These are phyloP conservation scores for Carex arenaria DNA, from an alignment of 202 grass and related monocot genomes.

Conservation along the genomic window DNA sequence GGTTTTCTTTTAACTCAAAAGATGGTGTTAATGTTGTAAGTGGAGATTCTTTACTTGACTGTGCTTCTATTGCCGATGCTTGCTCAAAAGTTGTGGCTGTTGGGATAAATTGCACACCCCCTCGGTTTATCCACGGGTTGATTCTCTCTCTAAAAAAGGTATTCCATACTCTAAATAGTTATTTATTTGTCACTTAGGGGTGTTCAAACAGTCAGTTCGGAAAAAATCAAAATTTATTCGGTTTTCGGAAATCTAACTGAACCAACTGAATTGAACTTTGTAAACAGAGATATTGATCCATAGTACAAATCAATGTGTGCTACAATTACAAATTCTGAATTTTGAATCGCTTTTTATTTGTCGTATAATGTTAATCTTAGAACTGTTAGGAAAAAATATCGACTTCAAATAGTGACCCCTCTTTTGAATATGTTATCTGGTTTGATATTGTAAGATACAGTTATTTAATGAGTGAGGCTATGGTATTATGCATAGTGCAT, in stretches of 20 bases:
- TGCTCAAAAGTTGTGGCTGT: slow-evolving; percentile 66
- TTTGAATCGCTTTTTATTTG: too few species aligned
- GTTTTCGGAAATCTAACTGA: too few species aligned
- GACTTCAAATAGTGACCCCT: not conserved
- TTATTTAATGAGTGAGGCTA: not conserved
- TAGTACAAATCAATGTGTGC: too few species aligned
- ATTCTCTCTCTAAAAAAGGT: slow-evolving; percentile 77
- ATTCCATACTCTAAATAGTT: slow-evolving; percentile 9
- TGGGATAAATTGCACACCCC: slow-evolving; percentile 96
- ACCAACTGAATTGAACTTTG: too few species aligned
- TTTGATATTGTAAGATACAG: not conserved
- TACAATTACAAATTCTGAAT: too few species aligned
- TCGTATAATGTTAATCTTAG: not conserved
- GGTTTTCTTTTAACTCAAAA: slow-evolving; percentile 97
- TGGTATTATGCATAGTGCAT: too few species aligned
- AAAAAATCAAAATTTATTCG: too few species aligned
- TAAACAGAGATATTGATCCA: too few species aligned
- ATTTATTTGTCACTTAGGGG: not conserved
- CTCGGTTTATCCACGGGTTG: slow-evolving; percentile 83
- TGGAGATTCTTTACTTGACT: slow-evolving; percentile 74
- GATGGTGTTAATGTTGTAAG: slow-evolving; percentile 79
- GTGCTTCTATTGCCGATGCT: slow-evolving; percentile 60
- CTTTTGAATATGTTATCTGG: not conserved
- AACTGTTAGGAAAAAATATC: not conserved
- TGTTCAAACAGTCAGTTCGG: too few species aligned